These are phyloP conservation scores for Acacia acuminata DNA, from an alignment of 306 rosid genomes.

Conservation along the genomic window DNA sequence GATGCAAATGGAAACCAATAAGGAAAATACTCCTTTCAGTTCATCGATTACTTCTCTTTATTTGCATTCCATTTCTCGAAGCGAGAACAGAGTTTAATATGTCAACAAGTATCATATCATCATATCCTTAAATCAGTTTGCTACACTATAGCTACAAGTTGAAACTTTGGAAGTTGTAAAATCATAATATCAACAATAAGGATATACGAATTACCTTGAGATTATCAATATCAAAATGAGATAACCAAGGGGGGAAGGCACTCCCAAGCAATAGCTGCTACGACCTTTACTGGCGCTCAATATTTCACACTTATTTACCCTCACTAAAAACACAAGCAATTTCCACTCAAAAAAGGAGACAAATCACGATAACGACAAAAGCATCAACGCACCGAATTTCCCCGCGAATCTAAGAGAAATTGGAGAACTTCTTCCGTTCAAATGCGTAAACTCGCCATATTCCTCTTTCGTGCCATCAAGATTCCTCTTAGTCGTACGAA, in stretches of 20 bases:
- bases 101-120: background rate
- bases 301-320: background rate
- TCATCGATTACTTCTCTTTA: background rate
- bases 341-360: background rate
- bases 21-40: background rate
- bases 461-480: too few relatives aligned
- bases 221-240: background rate
- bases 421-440: constrained; percentile 69
- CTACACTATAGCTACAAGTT: background rate
- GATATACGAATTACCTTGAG: too few relatives aligned
- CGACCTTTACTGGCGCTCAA: background rate
- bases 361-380: background rate
- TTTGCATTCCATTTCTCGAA: background rate
- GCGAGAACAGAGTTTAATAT: background rate
- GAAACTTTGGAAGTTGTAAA: background rate
- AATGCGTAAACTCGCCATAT: constrained; percentile 90
- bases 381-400: constrained; percentile 67
- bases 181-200: background rate
- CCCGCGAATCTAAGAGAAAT: constrained; percentile 75
- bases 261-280: background rate
- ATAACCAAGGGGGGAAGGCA: background rate
- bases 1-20: background rate
- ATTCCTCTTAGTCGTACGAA: too few relatives aligned
- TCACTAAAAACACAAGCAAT: background rate
- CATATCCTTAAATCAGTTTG: background rate